These are phyloP conservation scores for Lecanicillium sp. DNA, from an alignment of 2,329 filamentous ascomycete genomes.

Conservation along the genomic window DNA sequence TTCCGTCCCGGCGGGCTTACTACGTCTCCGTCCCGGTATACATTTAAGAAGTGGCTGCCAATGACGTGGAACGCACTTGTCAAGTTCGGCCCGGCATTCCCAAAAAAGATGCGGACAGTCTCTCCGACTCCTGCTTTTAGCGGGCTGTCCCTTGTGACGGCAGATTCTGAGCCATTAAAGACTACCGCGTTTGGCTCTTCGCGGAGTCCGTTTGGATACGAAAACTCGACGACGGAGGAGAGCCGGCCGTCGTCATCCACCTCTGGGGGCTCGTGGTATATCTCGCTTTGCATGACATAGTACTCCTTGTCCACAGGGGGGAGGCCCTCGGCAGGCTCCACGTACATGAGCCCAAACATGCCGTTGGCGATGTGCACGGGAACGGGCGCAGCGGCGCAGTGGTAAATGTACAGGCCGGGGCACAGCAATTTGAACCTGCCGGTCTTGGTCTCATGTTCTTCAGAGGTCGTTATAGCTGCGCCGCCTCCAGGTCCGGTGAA, in stretches of 20 bases:
- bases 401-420: conserved; percentile 24
- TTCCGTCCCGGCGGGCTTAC: conserved; percentile 18
- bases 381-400: conserved; percentile 25
- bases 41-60: conserved; percentile 19
- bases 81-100: conserved; percentile 24
- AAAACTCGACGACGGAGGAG: conserved; percentile 22
- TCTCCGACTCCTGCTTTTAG: conserved; percentile 21
- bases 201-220: conserved; percentile 22
- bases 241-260: conserved; percentile 20
- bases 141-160: conserved; percentile 20
- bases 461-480: conserved; percentile 21
- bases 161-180: conserved; percentile 24
- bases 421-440: conserved; percentile 20
- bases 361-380: conserved; percentile 28
- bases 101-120: conserved; percentile 25
- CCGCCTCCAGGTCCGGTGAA: conserved; percentile 25
- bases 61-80: conserved; percentile 25
- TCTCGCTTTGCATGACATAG: conserved; percentile 28
- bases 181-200: conserved; percentile 22
- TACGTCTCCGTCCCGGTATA: conserved; percentile 23
- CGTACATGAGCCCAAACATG: conserved; percentile 28
- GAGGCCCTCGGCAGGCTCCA: conserved; percentile 22
- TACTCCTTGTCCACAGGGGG: conserved; percentile 24
- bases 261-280: conserved; percentile 27
- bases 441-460: conserved; percentile 22